Conservation (phyloP, 768 basidiomycete species). For the Mycena indigotica region DNA sequence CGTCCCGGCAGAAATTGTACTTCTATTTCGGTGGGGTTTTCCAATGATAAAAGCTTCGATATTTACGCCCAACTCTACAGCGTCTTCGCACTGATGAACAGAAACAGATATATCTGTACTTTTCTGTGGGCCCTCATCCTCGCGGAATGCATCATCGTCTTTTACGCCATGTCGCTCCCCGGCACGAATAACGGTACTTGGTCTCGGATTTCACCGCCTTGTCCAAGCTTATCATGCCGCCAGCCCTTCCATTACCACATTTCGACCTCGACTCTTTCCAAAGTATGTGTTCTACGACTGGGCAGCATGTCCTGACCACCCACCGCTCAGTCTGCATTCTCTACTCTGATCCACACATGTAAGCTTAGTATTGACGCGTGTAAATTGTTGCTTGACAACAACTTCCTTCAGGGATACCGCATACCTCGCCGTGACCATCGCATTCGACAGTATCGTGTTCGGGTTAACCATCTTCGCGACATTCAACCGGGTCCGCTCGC, state of each 20-base stretch:
- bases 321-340: conserved; percentile 22
- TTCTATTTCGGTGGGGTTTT: conserved; percentile 27
- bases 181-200: conserved; percentile 27
- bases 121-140: conserved; percentile 25
- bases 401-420: conserved; percentile 27
- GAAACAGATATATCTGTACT: conserved; percentile 13
- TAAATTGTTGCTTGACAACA: neutral
- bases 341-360: conserved; percentile 17
- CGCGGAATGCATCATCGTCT: conserved; percentile 26
- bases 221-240: neutral
- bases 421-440: conserved; percentile 28
- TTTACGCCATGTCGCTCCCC: conserved; percentile 31
- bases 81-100: conserved; percentile 25
- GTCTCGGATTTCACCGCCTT: neutral
- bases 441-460: conserved; percentile 32
- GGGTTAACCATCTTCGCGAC: conserved; percentile 25
- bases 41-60: neutral
- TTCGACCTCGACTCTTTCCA: conserved; percentile 22
- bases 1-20: conserved; percentile 30
- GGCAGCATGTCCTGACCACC: too few relatives aligned
- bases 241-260: conserved; percentile 18
- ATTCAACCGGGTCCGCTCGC: conserved; percentile 1
- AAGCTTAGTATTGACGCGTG: neutral
- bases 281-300: conserved; percentile 6
- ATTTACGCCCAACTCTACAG: conserved; percentile 11